phyloP scores from a whole-genome alignment of 768 basidiomycete species.

The Phaeolepiota aurea region DNA sequence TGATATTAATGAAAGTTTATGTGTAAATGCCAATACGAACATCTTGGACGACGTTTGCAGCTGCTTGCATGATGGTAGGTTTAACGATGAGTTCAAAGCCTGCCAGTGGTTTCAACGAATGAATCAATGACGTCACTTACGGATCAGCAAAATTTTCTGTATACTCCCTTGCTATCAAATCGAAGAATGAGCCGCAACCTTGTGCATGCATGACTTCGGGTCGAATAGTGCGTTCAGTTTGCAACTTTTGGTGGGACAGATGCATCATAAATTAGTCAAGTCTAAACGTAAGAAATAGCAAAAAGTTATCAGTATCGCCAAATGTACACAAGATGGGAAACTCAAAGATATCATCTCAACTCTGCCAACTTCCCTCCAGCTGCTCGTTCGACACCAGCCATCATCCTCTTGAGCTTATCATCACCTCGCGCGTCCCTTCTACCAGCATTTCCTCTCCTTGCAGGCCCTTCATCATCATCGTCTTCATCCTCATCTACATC shows the following conservation, averaged over 20 bases:
- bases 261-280: too few species aligned
- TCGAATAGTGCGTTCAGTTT: too few species aligned
- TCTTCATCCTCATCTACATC: slow-evolving; percentile 20
- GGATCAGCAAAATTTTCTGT: neutral
- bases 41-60: slow-evolving; percentile 18
- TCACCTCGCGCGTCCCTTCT: slow-evolving; percentile 22
- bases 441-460: slow-evolving; percentile 9
- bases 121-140: neutral
- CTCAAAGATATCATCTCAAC: neutral
- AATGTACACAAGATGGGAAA: too few species aligned
- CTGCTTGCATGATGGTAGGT: slow-evolving; percentile 20
- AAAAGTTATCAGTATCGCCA: too few species aligned
- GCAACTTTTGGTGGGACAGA: too few species aligned
- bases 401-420: slow-evolving; percentile 31
- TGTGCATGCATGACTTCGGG: neutral
- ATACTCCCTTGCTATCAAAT: neutral
- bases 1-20: neutral
- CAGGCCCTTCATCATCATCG: slow-evolving; percentile 24
- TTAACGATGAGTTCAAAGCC: neutral
- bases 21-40: slow-evolving; percentile 8
- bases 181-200: neutral
- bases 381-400: slow-evolving; percentile 52
- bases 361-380: slow-evolving; percentile 48
- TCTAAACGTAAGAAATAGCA: too few species aligned
- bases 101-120: neutral